Evolutionary conservation across 1,284 basidiomycete genomes (phyloP).

Genomic region (Fomitopsis betulina): DNA sequence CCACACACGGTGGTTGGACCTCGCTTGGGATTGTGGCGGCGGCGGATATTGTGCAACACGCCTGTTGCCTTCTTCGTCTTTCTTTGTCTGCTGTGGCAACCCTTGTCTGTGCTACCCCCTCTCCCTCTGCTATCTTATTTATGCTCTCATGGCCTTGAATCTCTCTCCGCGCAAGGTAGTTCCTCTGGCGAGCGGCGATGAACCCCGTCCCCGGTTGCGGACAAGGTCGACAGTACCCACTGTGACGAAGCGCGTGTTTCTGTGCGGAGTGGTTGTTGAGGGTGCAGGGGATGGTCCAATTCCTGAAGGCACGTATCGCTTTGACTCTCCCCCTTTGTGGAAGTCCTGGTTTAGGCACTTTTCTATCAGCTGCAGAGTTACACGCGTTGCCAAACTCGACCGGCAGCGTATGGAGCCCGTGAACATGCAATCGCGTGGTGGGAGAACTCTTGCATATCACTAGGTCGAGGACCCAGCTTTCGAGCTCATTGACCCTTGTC

Average conservation of each 20-base stretch:
- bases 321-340: not conserved
- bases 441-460: too few species aligned
- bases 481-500: too few species aligned
- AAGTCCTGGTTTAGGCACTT: not conserved
- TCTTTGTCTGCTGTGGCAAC: not conserved
- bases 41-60: not conserved
- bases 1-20: not conserved
- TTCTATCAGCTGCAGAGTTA: not conserved
- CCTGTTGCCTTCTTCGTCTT: constrained; percentile 1
- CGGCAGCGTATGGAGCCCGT: too few species aligned
- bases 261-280: constrained; percentile 79
- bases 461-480: too few species aligned
- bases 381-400: too few species aligned
- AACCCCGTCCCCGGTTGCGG: constrained; percentile 34
- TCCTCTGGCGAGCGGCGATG: constrained; percentile 63
- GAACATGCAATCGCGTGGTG: too few species aligned
- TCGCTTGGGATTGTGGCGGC: not conserved
- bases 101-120: not conserved
- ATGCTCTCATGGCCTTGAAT: constrained; percentile 34
- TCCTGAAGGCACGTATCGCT: constrained; percentile 49
- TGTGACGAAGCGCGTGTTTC: constrained; percentile 70
- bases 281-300: constrained; percentile 65
- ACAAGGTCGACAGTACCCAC: constrained; percentile 26
- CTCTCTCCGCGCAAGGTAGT: constrained; percentile 68
- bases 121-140: constrained; percentile 1